Evolutionary conservation across 768 basidiomycete species (phyloP), one percentile per base, ranked within the genome.

Genomic region (Lentinula guzmanii): DNA sequence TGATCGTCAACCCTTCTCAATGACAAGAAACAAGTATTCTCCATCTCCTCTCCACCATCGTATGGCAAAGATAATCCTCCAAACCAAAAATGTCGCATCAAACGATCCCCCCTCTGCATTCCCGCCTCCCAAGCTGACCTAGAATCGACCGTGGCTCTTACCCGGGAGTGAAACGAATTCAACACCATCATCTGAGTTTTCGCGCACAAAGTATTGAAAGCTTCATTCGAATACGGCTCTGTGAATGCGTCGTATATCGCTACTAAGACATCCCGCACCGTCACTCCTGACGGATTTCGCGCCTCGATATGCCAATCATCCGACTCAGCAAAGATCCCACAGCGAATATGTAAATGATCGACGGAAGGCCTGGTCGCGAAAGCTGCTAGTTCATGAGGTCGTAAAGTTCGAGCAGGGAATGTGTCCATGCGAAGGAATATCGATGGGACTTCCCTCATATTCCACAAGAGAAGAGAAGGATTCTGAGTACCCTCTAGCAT

Each of bases 1-100:
- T 35, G 24, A 3, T 59, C 58, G 10, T 46, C 46, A 24, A 51
- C 13, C 52, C 79, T 72, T 48, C 79, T 72, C 46, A 86, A 69
- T 52, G 82, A 79, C 68, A 86, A 62, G 48, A 85, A 76, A 69
- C 78, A 81, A 5, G 75, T 74, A 51, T 69, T 68, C 4, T 77
- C 74, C 45, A 67, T 67, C 31, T 73, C 72, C 33, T 71, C 64
- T 35, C 31, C 46, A 24, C 46, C 21, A 1, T 16, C 31, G 18
- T 15, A 59, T 13, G 75, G 76, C 16, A 75, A 66, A 8, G 81
- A 76, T 56, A 86, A 69, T n/a, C 85, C 85, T 6, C 76, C 82
- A 60, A 86, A 86, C 53, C 73, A 59, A 13, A 77, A 79, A 54
- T 81, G 81, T 54, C 72, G 70, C 41, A 82, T 72, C 31, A 86